Conservation (phyloP, 768 basidiomycete species). For the Naematelia aurantialba region DNA sequence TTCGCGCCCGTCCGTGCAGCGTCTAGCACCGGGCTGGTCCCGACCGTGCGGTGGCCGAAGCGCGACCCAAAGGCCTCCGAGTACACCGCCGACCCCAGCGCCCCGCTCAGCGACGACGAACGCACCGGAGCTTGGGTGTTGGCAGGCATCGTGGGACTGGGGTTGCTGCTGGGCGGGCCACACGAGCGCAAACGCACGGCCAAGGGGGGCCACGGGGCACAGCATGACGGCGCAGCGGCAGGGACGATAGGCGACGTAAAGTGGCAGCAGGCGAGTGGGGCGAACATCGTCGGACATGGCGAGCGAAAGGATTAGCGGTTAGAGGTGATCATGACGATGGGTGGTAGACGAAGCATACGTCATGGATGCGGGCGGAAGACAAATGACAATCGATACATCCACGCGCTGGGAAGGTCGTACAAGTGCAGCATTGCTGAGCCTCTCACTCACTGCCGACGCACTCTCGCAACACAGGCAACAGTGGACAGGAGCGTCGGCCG, state of each 20-base stretch:
- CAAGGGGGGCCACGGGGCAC: slow-evolving; percentile 11
- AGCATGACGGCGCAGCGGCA: background rate
- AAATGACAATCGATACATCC: too few relatives aligned
- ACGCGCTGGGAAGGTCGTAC: too few relatives aligned
- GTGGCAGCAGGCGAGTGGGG: slow-evolving; percentile 44
- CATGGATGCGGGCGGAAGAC: too few relatives aligned
- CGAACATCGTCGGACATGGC: slow-evolving; percentile 40
- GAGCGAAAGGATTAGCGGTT: slow-evolving; percentile 39
- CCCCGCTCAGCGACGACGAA: slow-evolving; percentile 53
- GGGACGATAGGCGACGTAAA: slow-evolving; percentile 28
- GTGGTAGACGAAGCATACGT: too few relatives aligned
- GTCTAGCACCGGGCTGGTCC: slow-evolving; percentile 36
- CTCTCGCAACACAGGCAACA: too few relatives aligned
- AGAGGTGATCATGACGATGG: too few relatives aligned
- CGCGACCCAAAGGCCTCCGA: slow-evolving; percentile 13
- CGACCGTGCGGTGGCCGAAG: slow-evolving; percentile 25
- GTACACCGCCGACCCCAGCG: slow-evolving; percentile 27
- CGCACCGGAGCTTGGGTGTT: slow-evolving; percentile 56
- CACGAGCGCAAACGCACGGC: slow-evolving; percentile 21
- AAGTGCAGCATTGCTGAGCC: background rate
- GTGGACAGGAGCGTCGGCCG: too few relatives aligned
- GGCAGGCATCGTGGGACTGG: slow-evolving; percentile 56
- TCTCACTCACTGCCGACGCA: background rate
- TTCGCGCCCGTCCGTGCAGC: slow-evolving; percentile 23
- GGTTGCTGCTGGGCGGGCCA: slow-evolving; percentile 54